Evolutionary conservation across 352 stramenopile genomes (phyloP).

Genomic region (Phytophthora agathidicida): DNA sequence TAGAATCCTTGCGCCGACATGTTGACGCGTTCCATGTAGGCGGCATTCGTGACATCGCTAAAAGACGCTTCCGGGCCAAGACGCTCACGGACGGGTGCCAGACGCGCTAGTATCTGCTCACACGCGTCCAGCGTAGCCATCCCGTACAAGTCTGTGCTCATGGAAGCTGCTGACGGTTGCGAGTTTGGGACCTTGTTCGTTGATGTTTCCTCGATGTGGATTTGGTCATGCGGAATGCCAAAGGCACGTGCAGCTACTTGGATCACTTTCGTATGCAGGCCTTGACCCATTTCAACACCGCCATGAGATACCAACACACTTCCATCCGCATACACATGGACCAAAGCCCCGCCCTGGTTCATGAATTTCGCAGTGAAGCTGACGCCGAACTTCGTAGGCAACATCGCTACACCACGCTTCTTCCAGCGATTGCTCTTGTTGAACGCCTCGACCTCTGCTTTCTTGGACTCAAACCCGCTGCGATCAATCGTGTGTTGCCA

Average conservation of each 20-base stretch:
- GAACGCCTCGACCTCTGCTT: conserved; percentile 80
- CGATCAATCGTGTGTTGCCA: conserved; percentile 80
- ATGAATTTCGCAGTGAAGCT: conserved; percentile 97
- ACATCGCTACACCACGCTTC: conserved; percentile 90
- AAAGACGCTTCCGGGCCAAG: conserved; percentile 82
- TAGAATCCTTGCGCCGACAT: conserved; percentile 97
- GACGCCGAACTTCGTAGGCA: conserved; percentile 95
- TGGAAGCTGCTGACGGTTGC: conserved; percentile 93
- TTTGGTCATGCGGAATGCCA: conserved; percentile 89
- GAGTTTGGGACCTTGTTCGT: conserved; percentile 96
- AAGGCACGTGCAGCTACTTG: conserved; percentile 92
- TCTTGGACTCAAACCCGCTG: conserved; percentile 74
- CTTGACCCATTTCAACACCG: conserved; percentile 98
- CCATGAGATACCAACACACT: conserved; percentile 96
- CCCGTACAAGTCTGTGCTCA: conserved; percentile 97
- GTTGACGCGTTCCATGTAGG: conserved; percentile 94
- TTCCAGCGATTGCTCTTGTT: conserved; percentile 91
- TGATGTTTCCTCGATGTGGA: conserved; percentile 95
- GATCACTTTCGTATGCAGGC: conserved; percentile 96
- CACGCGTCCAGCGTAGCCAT: conserved; percentile 97
- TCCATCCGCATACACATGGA: conserved; percentile 96
- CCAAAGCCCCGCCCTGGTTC: conserved; percentile 96
- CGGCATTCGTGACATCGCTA: conserved; percentile 82
- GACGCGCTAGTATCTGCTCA: conserved; percentile 92
- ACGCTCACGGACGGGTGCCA: conserved; percentile 86